Evolutionary conservation across 441 rosid species (phyloP).

Genomic region (Croton laevigatus): DNA sequence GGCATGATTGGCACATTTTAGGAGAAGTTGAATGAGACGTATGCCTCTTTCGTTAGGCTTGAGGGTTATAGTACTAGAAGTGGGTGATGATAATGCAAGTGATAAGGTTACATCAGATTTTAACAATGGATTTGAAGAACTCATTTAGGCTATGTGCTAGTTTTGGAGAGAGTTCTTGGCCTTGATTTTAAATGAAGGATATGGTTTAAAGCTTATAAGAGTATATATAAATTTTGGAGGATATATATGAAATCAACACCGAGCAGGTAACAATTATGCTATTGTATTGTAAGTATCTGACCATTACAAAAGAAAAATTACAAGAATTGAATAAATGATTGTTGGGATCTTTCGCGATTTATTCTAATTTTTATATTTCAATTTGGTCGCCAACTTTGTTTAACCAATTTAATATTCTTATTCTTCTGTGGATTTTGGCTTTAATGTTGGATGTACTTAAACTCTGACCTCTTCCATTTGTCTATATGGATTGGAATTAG

Average conservation of each 20-base stretch:
- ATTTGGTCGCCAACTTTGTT: background rate
- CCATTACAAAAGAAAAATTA: conserved; percentile 21
- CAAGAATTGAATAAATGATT: conserved; percentile 11
- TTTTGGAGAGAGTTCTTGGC: background rate
- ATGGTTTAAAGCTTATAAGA: conserved; percentile 15
- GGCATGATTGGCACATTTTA: conserved; percentile 41
- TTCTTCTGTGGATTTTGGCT: conserved; percentile 7
- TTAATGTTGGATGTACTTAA: background rate
- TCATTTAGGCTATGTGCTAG: conserved; percentile 17
- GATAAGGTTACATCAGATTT: conserved; percentile 47
- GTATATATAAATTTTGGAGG: conserved; percentile 20
- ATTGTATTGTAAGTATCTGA: conserved; percentile 21
- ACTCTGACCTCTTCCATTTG: background rate
- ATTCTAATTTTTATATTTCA: background rate
- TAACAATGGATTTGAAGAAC: conserved; percentile 19
- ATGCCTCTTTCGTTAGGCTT: conserved; percentile 38
- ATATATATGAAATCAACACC: too few species aligned
- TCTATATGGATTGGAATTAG: background rate
- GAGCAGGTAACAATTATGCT: conserved; percentile 24
- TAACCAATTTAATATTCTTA: background rate
- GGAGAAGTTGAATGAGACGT: conserved; percentile 48
- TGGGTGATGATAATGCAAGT: conserved; percentile 31
- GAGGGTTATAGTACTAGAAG: conserved; percentile 8
- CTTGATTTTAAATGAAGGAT: conserved; percentile 2
- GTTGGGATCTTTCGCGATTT: background rate